These are phyloP conservation scores for Pisolithus thermaeus DNA, from an alignment of 1,284 basidiomycete genomes.

Conservation along the genomic window DNA sequence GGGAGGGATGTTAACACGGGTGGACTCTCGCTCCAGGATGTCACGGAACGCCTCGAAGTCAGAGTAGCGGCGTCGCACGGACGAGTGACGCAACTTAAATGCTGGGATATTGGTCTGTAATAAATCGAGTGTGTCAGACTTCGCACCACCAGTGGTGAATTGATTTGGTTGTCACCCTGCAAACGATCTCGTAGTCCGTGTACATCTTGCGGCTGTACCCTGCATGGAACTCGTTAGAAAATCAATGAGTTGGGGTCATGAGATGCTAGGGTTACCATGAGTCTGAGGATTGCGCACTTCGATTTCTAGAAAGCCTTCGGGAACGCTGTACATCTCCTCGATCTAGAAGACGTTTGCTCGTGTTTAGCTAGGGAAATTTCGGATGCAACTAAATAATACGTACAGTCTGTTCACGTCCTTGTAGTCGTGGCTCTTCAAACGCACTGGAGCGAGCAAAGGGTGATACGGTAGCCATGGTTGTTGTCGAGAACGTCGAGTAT, in stretches of 20 bases:
- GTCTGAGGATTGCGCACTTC: slow-evolving; percentile 97
- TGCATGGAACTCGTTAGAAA: slow-evolving; percentile 28
- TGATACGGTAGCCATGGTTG: slow-evolving; percentile 59
- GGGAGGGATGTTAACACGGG: slow-evolving; percentile 94
- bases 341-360: slow-evolving; percentile 53
- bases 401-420: slow-evolving; percentile 78
- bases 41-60: slow-evolving; percentile 99
- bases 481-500: slow-evolving; percentile 7
- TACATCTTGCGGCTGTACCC: slow-evolving; percentile 97
- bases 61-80: slow-evolving; percentile 93
- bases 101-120: slow-evolving; percentile 97
- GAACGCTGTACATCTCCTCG: slow-evolving; percentile 97
- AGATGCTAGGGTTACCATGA: slow-evolving; percentile 61
- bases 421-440: slow-evolving; percentile 67
- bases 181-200: slow-evolving; percentile 98
- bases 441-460: slow-evolving; percentile 74
- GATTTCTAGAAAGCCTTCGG: slow-evolving; percentile 97
- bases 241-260: background rate
- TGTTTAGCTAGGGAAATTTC: slow-evolving; percentile 24
- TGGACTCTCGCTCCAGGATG: slow-evolving; percentile 94
- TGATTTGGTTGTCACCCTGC: slow-evolving; percentile 57
- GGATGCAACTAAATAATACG: slow-evolving; percentile 29
- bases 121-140: background rate
- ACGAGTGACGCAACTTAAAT: slow-evolving; percentile 93
- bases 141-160: background rate